Evolutionary conservation across 73 alveolate genomes (phyloP), one percentile per base, ranked within the genome.

Genomic region (Blepharisma japonicum): DNA sequence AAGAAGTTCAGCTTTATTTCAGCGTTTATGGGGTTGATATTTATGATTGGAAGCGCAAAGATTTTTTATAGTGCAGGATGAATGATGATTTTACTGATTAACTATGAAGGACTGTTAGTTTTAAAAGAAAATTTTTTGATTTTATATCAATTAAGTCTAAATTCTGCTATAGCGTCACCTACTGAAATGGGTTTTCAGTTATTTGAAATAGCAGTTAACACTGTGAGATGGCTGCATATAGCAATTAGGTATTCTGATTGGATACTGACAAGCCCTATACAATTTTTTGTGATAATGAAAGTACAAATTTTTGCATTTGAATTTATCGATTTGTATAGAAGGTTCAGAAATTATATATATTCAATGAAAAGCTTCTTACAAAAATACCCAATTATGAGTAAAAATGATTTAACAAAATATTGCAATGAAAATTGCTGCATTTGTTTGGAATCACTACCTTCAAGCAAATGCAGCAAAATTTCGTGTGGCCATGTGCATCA

Each of bases 401-500:
- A n/a, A 14, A 20, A n/a, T 8, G 74, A 61, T 9, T 25, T 61
- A 14, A 0, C 0, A 20, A 39, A 61, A 20, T 25, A 14, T 14
- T n/a, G 74, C 11, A 39, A 61, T 20, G 74, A 61, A 61, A 61
- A 61, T 2, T 61, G 74, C 23, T 61, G 74, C 23, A 39, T 61
- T 25, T 61, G 74, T 61, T 61, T n/a, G 74, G 74, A 61, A 8
- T 61, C 47, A 25, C 74, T 61, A 14, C 14, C 39, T 9, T 14
- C 49, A 14, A 39, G 49, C 39, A 61, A 11, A 2, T 14, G 74
- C 74, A 14, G 74, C 23, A 61, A 61, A 61, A 61, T 61, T 18
- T 14, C 74, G 2, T 61, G 74, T 61, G 74, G 74, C n/a, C 74
- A 61, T 61, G 47, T 61, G 18, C 11, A 14, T 20, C 74, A 61